Base-by-base conservation (phyloP, 345 rosid genomes). In the Conringia planisiliqua region DNA sequence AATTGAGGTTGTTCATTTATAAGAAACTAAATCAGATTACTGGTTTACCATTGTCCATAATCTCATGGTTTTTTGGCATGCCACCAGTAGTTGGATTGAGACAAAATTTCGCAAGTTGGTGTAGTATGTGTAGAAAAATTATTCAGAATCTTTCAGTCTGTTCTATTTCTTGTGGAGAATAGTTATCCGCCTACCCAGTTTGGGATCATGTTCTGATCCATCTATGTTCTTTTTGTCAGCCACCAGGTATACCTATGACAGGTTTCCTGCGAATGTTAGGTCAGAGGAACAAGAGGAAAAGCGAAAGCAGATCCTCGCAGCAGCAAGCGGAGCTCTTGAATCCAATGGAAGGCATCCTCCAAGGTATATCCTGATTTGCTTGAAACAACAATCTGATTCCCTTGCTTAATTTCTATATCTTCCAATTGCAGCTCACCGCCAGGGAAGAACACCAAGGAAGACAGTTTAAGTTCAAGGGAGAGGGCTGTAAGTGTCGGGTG, bases 271-370 rank as follows among this genome's bases (percentile, higher is more conserved):
- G 14, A 92, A 52, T 57, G 81, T 87, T 60, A 85, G 96, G 81
- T 87, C 98, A 55, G 96, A 92, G 83, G 98, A 95, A 79, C 88
- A 90, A 79, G 94, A 90, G 81, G 97, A 90, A 79, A 95, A 90
- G 87, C 88, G 98, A 79, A 89, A 82, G 78, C 99, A 95, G 84
- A 85, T 89, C 80, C 98, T 95, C 75, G 92, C 92, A 61, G 86
- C 90, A 66, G 98, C 89, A 61, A 88, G 87, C 72, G 96, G 99
- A 51, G 88, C 94, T 80, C 86, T 85, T 80, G 99, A 95, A 68
- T 87, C 86, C 82, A 82, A 84, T 17, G 89, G 87, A 81, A 90
- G 81, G 82, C 90, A 83, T 76, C 70, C 85, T 73, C 85, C 92
- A 70, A 82, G 97, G 99, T 95, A 86, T 68, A 62, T 66, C 55